These are phyloP conservation scores for Euphorbia celastroides DNA, from an alignment of 441 rosid genomes.

Conservation along the genomic window DNA sequence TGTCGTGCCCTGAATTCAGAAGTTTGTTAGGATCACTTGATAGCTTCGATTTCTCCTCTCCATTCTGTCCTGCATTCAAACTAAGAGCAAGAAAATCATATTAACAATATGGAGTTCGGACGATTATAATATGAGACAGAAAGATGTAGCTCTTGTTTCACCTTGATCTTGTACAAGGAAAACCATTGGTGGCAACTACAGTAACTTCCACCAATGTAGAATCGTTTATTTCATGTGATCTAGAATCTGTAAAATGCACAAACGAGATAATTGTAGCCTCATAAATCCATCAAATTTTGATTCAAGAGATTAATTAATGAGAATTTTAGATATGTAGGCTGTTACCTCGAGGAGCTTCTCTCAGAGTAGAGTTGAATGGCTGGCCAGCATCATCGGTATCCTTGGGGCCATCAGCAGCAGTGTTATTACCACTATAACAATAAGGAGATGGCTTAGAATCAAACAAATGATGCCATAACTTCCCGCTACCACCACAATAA, in stretches of 20 bases:
- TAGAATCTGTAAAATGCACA: conserved; percentile 35
- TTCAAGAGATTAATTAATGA: not conserved
- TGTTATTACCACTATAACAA: conserved; percentile 29
- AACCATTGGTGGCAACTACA: conserved; percentile 37
- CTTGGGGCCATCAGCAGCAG: conserved; percentile 16
- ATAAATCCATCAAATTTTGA: not conserved
- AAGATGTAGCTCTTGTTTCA: conserved; percentile 20
- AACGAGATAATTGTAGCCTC: not conserved
- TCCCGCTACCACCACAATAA: not conserved
- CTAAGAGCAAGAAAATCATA: conserved; percentile 26
- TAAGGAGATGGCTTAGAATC: conserved; percentile 12
- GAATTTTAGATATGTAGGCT: not conserved
- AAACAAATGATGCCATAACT: not conserved
- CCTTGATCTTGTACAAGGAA: conserved; percentile 45
- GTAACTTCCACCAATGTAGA: conserved; percentile 31
- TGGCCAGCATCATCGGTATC: conserved; percentile 25
- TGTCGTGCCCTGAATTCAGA: conserved; percentile 19
- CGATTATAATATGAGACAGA: not conserved
- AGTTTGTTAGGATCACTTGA: conserved; percentile 26
- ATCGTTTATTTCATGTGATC: conserved; percentile 21
- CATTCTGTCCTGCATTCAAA: conserved; percentile 30
- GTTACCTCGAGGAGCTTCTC: conserved; percentile 32
- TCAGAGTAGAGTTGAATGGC: conserved; percentile 20
- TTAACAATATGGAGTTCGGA: not conserved
- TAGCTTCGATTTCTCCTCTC: conserved; percentile 18